Conservation (phyloP, 2,329 filamentous ascomycete genomes). For the Periconia sp. region DNA sequence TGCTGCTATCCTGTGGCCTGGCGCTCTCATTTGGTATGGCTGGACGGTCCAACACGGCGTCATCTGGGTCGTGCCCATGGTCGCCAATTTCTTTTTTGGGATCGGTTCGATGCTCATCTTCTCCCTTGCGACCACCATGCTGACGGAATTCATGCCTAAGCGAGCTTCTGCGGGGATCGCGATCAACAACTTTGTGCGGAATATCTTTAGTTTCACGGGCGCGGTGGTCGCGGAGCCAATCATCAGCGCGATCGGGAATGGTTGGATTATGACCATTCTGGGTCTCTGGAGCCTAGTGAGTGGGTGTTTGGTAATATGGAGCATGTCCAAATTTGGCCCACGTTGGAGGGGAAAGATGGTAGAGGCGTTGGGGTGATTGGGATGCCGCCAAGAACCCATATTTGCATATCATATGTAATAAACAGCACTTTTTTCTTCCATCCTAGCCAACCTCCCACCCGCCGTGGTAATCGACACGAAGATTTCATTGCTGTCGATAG, state of each 20-base stretch:
- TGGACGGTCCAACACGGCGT: constrained; percentile 38
- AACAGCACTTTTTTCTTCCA: no score
- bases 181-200: constrained; percentile 44
- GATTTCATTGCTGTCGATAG: no score
- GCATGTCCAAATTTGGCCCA: constrained; percentile 61
- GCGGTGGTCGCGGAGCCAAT: constrained; percentile 41
- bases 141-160: constrained; percentile 45
- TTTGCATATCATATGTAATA: no score
- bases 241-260: constrained; percentile 40
- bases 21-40: constrained; percentile 41
- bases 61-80: constrained; percentile 39
- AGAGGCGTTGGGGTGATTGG: constrained; percentile 9
- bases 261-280: constrained; percentile 44
- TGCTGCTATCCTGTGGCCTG: constrained; percentile 38
- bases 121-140: constrained; percentile 41
- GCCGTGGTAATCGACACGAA: no score
- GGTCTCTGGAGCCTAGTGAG: constrained; percentile 56
- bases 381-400: no score
- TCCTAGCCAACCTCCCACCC: no score
- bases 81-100: constrained; percentile 46
- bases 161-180: constrained; percentile 40
- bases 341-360: constrained; percentile 68
- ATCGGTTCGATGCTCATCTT: constrained; percentile 45
- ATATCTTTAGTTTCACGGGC: constrained; percentile 41
- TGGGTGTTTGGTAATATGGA: constrained; percentile 60